phyloP scores from a whole-genome alignment of 371 early-diverging fungal genomes.

The Apophysomyces elegans region DNA sequence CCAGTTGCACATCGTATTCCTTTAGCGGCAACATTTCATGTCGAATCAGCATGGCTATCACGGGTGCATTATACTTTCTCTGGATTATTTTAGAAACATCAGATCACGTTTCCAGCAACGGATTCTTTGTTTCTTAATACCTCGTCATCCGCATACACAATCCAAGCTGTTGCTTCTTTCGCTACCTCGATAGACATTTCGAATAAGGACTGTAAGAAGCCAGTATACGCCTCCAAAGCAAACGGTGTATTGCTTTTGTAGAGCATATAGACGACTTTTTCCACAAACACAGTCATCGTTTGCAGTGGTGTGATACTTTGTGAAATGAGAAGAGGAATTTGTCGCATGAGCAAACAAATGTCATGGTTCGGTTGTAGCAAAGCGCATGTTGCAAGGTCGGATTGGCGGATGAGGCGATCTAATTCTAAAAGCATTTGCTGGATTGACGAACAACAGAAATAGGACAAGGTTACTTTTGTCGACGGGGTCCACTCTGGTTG shows the following conservation, averaged over 20 bases:
- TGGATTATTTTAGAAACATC: constrained; percentile 1
- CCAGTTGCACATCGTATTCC: constrained; percentile 87
- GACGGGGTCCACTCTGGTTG: too few species aligned
- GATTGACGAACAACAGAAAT: background rate
- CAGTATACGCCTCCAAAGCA: constrained; percentile 80
- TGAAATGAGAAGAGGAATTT: constrained; percentile 69
- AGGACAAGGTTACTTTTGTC: background rate
- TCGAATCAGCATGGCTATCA: constrained; percentile 78
- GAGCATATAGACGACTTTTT: constrained; percentile 82
- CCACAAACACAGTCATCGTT: constrained; percentile 74
- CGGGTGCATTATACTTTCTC: constrained; percentile 83
- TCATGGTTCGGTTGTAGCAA: constrained; percentile 82
- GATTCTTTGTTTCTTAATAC: constrained; percentile 10
- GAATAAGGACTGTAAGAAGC: constrained; percentile 80
- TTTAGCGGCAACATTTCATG: constrained; percentile 73
- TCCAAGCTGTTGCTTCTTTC: constrained; percentile 88
- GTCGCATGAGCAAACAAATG: constrained; percentile 69
- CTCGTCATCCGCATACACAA: constrained; percentile 92
- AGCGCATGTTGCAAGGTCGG: constrained; percentile 56
- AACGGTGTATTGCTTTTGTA: constrained; percentile 77
- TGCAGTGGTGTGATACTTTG: constrained; percentile 73
- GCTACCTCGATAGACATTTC: constrained; percentile 76
- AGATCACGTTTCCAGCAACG: background rate
- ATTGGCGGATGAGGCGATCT: constrained; percentile 71
- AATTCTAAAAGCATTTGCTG: constrained; percentile 73